Evolutionary conservation across 352 stramenopile genomes (phyloP).

Genomic region (Pythium scleroteichum): DNA sequence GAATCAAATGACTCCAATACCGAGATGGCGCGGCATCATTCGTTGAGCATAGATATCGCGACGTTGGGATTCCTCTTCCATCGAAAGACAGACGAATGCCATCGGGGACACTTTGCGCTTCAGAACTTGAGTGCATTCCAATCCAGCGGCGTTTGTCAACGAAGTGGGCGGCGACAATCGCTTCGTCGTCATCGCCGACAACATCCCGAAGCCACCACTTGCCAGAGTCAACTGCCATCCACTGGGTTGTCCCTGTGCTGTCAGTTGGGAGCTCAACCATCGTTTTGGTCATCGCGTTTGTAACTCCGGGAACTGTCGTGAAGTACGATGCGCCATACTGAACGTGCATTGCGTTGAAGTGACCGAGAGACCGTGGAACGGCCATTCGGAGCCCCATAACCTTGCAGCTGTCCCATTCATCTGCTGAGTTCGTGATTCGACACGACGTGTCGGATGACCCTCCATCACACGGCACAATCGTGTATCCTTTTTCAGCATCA

Average conservation of each 20-base stretch:
- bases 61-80: constrained; percentile 40
- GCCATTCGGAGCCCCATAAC: constrained; percentile 47
- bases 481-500: constrained; percentile 56
- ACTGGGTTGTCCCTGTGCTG: constrained; percentile 45
- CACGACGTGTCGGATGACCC: constrained; percentile 39
- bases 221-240: constrained; percentile 45
- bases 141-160: constrained; percentile 45
- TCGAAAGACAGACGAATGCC: constrained; percentile 48
- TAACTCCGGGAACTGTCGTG: constrained; percentile 47
- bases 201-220: constrained; percentile 69
- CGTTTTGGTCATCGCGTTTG: constrained; percentile 41
- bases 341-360: constrained; percentile 46
- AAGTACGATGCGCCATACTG: constrained; percentile 57
- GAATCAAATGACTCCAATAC: constrained; percentile 47
- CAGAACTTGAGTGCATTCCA: constrained; percentile 47
- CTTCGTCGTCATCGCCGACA: constrained; percentile 35
- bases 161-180: constrained; percentile 17
- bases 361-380: constrained; percentile 46
- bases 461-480: constrained; percentile 45
- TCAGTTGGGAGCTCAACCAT: constrained; percentile 44
- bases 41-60: constrained; percentile 58
- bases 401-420: constrained; percentile 54
- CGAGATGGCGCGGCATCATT: constrained; percentile 53
- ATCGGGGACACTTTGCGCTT: constrained; percentile 46
- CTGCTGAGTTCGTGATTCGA: constrained; percentile 30